Conservation (phyloP, 2,329 filamentous ascomycete genomes). For the Xylogone sp. region DNA sequence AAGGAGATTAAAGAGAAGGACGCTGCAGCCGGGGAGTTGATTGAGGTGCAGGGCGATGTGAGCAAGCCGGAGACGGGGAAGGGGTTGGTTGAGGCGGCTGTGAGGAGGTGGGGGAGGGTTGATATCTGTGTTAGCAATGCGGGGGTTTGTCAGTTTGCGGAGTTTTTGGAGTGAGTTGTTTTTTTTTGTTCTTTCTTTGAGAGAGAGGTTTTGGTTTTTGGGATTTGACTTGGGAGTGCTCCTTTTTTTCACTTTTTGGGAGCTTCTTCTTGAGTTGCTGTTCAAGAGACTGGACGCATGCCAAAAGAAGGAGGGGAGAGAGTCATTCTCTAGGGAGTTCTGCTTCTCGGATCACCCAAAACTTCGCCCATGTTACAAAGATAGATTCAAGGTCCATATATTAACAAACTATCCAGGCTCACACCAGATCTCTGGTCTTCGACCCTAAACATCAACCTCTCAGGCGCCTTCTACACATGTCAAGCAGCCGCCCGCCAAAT, state of each 20-base stretch:
- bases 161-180: constrained; percentile 65
- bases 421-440: constrained; percentile 64
- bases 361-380: too few species aligned
- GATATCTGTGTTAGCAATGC: constrained; percentile 87
- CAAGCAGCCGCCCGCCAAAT: constrained; percentile 85
- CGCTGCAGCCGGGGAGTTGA: constrained; percentile 47
- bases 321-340: too few species aligned
- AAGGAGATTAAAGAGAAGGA: constrained; percentile 39
- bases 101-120: constrained; percentile 57
- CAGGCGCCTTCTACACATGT: constrained; percentile 82
- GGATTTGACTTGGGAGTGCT: too few species aligned
- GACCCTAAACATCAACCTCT: constrained; percentile 77
- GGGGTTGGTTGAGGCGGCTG: constrained; percentile 62
- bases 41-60: constrained; percentile 74
- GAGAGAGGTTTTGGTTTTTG: too few species aligned
- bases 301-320: too few species aligned
- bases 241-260: too few species aligned
- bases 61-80: constrained; percentile 68
- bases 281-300: too few species aligned
- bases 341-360: too few species aligned
- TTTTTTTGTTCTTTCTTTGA: constrained; percentile 8
- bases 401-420: constrained; percentile 40
- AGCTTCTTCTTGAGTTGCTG: too few species aligned
- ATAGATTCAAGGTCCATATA: too few species aligned
- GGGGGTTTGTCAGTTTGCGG: constrained; percentile 82